Evolutionary conservation across 2,329 filamentous ascomycete genomes (phyloP).

Genomic region (Lasiodiplodia hormozganensis): DNA sequence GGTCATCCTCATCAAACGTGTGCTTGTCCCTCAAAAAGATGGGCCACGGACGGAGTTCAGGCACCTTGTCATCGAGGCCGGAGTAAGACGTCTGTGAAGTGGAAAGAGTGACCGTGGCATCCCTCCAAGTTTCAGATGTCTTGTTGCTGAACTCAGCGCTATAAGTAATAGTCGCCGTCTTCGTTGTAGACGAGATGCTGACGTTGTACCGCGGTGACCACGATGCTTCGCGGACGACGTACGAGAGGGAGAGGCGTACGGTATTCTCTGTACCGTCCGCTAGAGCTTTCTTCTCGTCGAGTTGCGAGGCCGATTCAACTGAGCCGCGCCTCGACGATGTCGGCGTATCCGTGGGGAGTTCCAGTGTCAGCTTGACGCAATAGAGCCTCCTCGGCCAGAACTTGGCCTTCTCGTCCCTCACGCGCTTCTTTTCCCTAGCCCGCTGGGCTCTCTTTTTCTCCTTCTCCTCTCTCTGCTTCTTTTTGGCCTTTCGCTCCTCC

Average conservation of each 20-base stretch:
- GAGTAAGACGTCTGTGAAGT: slow-evolving; percentile 68
- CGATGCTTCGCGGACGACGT: slow-evolving; percentile 64
- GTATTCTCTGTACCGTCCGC: slow-evolving; percentile 20
- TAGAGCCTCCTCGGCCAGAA: slow-evolving; percentile 49
- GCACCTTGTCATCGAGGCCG: slow-evolving; percentile 62
- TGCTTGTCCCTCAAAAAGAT: slow-evolving; percentile 54
- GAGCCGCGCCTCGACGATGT: slow-evolving; percentile 38
- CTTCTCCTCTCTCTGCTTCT: slow-evolving; percentile 35
- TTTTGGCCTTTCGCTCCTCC: not conserved
- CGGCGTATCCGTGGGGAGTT: slow-evolving; percentile 42
- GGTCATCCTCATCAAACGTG: slow-evolving; percentile 32
- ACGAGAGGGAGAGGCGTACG: slow-evolving; percentile 59
- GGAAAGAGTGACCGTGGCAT: slow-evolving; percentile 66
- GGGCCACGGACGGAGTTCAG: slow-evolving; percentile 63
- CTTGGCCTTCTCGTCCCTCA: slow-evolving; percentile 41
- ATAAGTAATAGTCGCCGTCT: slow-evolving; percentile 63
- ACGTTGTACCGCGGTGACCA: slow-evolving; percentile 59
- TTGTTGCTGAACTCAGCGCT: slow-evolving; percentile 68
- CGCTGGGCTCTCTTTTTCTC: slow-evolving; percentile 37
- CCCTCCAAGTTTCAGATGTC: slow-evolving; percentile 69
- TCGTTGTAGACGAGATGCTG: slow-evolving; percentile 61
- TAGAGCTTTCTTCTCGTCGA: slow-evolving; percentile 14
- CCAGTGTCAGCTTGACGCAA: slow-evolving; percentile 46
- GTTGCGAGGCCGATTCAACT: slow-evolving; percentile 33
- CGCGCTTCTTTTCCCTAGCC: slow-evolving; percentile 38